Percentiles rank a stretch among this genome's conserved stretches.
Evolutionary conservation across 768 basidiomycete species (phyloP).

Genomic region (Hypholoma fasciculare): DNA sequence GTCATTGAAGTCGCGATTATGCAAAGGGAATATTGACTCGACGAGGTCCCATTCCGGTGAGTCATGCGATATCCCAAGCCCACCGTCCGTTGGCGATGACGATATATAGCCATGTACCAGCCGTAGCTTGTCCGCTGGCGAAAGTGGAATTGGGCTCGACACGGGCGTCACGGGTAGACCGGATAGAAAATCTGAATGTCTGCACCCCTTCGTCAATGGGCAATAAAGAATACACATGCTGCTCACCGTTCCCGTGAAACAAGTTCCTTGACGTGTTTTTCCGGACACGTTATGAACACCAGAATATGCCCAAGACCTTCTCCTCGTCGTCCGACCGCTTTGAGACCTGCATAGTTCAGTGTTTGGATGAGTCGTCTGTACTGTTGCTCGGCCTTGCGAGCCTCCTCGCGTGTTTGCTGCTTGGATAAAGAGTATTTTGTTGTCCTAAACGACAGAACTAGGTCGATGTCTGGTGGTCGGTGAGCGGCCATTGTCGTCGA

Average conservation of each 20-base stretch:
- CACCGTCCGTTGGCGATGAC: conserved; percentile 71
- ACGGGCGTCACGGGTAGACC: conserved; percentile 61
- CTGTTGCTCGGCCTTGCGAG: conserved; percentile 65
- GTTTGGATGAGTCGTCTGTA: conserved; percentile 64
- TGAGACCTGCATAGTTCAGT: conserved; percentile 62
- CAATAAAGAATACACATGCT: background rate
- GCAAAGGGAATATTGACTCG: conserved; percentile 79
- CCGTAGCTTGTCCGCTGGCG: conserved; percentile 79
- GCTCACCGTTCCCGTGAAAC: conserved; percentile 75
- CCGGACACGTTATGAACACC: conserved; percentile 73
- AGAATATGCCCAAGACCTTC: conserved; percentile 74
- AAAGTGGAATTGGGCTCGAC: conserved; percentile 46
- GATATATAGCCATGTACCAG: conserved; percentile 74
- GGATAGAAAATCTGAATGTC: conserved; percentile 75
- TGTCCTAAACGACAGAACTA: conserved; percentile 71
- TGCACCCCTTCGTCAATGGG: conserved; percentile 24
- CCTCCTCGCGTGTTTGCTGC: conserved; percentile 60
- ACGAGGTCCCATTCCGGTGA: conserved; percentile 77
- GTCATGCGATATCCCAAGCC: conserved; percentile 78
- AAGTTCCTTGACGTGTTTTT: conserved; percentile 58
- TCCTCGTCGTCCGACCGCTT: conserved; percentile 76
- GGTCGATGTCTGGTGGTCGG: conserved; percentile 58
- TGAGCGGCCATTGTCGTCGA: conserved; percentile 13
- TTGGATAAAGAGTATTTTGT: conserved; percentile 52
- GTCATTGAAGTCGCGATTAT: conserved; percentile 81